Evolutionary conservation across 108 stramenopile genomes (phyloP).

Genomic region (Chaetoceros muelleri): DNA sequence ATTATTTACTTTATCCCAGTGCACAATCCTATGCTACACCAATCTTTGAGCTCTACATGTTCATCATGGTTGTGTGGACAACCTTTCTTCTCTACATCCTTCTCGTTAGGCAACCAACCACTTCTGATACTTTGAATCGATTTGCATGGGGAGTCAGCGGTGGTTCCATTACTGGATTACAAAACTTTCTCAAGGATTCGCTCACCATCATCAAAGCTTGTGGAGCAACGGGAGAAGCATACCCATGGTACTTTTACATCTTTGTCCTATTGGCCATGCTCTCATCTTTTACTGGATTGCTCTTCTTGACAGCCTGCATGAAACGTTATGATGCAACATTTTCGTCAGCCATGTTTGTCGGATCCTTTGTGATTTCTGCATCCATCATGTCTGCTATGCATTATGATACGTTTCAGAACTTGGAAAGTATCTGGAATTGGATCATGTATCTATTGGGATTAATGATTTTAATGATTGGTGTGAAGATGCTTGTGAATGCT

Average conservation of each 20-base stretch:
- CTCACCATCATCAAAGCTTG: conserved; percentile 43
- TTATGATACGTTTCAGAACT: conserved; percentile 54
- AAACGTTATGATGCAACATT: conserved; percentile 78
- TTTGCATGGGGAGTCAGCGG: conserved; percentile 50
- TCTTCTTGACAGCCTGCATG: conserved; percentile 65
- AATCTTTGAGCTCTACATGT: conserved; percentile 39
- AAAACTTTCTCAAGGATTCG: conserved; percentile 73
- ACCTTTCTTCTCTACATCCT: conserved; percentile 14
- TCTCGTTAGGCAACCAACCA: not conserved
- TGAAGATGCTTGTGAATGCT: conserved; percentile 32
- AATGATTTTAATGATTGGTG: conserved; percentile 43
- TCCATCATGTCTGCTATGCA: conserved; percentile 58
- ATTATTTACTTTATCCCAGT: conserved; percentile 6
- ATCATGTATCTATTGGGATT: conserved; percentile 64
- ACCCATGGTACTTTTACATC: conserved; percentile 11
- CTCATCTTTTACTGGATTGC: conserved; percentile 48
- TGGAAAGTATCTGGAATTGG: conserved; percentile 24
- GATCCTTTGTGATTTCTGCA: conserved; percentile 61
- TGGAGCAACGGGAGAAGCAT: conserved; percentile 2
- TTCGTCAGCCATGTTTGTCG: conserved; percentile 71
- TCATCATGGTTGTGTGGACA: conserved; percentile 29
- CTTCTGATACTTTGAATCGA: conserved; percentile 13
- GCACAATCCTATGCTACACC: conserved; percentile 41
- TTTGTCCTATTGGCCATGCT: conserved; percentile 30
- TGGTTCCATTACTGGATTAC: conserved; percentile 58